Evolutionary conservation across 2,329 filamentous ascomycete genomes (phyloP).

Genomic region (Diaporthe sp.): DNA sequence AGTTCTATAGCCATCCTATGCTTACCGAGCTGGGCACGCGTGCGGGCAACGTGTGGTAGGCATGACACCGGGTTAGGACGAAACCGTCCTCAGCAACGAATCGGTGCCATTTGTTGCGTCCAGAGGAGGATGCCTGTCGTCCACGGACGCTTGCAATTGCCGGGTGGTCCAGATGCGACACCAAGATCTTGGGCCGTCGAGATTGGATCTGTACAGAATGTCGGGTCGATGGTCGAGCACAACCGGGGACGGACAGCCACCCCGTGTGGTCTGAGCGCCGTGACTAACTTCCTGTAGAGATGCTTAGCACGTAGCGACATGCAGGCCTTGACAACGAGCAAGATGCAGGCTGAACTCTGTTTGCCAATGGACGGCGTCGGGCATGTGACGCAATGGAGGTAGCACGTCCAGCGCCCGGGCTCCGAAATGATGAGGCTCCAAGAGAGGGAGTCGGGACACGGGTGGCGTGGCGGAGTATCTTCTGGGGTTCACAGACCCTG

Average conservation of each 20-base stretch:
- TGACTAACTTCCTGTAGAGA: not conserved
- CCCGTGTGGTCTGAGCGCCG: not conserved
- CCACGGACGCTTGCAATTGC: not conserved
- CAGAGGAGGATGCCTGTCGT: not conserved
- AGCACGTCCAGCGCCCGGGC: not conserved
- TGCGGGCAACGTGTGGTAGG: not conserved
- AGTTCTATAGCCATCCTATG: not conserved
- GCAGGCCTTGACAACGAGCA: slow-evolving; percentile 7
- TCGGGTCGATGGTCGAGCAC: not conserved
- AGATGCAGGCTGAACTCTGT: slow-evolving; percentile 16
- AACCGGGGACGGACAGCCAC: not conserved
- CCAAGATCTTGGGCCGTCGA: slow-evolving; percentile 10
- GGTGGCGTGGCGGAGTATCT: slow-evolving; percentile 6
- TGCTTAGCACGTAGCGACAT: not conserved
- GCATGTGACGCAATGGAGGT: not conserved
- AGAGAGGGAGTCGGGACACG: slow-evolving; percentile 2
- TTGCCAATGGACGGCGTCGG: not conserved
- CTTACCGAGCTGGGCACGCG: not conserved
- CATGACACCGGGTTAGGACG: slow-evolving; percentile 7
- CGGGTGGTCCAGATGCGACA: not conserved
- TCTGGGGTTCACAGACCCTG: not conserved
- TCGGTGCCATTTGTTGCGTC: not conserved
- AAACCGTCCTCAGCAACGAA: slow-evolving; percentile 8
- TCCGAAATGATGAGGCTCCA: slow-evolving; percentile 15
- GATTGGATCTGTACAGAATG: not conserved